Conservation (phyloP, 495 filamentous ascomycete genomes). For the Bacidia gigantensis region DNA sequence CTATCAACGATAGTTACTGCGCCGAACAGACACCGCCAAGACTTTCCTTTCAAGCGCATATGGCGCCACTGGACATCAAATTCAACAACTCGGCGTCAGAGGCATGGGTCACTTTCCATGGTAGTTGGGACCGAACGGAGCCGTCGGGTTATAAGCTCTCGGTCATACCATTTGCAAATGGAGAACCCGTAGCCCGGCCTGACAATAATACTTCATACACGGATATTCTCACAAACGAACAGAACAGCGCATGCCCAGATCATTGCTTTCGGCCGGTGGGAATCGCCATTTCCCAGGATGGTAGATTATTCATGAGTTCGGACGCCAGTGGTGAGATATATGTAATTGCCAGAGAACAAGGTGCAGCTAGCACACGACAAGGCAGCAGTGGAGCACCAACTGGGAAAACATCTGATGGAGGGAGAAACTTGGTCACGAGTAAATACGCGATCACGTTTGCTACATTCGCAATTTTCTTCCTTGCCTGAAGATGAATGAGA, state of each 20-base stretch:
- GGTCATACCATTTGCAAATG: constrained; percentile 28
- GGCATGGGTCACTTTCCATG: constrained; percentile 41
- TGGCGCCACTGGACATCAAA: constrained; percentile 47
- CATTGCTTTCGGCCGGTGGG: constrained; percentile 44
- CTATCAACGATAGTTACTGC: constrained; percentile 36
- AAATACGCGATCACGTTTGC: background rate
- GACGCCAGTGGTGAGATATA: constrained; percentile 47
- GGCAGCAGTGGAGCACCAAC: background rate
- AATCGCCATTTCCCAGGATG: constrained; percentile 33
- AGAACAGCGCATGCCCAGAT: constrained; percentile 30
- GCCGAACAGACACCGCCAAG: constrained; percentile 28
- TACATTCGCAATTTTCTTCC: background rate
- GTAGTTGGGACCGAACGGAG: constrained; percentile 40
- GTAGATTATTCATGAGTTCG: constrained; percentile 40
- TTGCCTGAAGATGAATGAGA: no score
- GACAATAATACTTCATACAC: constrained; percentile 29
- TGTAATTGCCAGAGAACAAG: constrained; percentile 26
- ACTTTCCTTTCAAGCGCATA: constrained; percentile 45
- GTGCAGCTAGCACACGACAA: background rate
- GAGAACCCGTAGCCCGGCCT: constrained; percentile 28
- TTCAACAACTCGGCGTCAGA: constrained; percentile 30
- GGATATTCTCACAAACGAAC: constrained; percentile 37
- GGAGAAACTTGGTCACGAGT: background rate
- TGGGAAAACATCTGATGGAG: background rate
- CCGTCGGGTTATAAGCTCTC: constrained; percentile 45